A percentile compares a stretch with the other conserved stretches of the same genome.
Conservation (phyloP, 306 rosid genomes). For the Rubus idaeus region DNA sequence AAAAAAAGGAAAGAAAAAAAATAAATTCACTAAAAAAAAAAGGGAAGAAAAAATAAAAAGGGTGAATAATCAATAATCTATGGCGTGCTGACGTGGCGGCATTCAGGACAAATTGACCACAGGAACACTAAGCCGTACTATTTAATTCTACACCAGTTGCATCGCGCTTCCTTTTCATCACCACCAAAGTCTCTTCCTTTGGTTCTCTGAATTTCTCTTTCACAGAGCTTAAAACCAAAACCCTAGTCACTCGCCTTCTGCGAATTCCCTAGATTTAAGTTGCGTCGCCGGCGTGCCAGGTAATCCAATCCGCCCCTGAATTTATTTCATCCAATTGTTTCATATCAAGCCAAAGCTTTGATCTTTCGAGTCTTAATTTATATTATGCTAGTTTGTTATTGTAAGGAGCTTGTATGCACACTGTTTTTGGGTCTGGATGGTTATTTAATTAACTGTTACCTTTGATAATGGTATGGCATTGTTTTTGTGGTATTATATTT, state of each 20-base stretch:
- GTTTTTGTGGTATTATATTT: not conserved
- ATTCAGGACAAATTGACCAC: not conserved
- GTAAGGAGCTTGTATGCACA: not conserved
- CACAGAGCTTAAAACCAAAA: not conserved
- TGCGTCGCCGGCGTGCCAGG: not conserved
- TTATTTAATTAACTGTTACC: not conserved
- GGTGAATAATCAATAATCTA: not conserved
- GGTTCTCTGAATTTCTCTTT: not conserved
- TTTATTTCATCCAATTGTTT: not conserved
- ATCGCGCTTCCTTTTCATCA: not conserved
- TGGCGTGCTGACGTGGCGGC: not conserved
- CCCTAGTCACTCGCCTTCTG: not conserved
- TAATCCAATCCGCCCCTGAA: not conserved
- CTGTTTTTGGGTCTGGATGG: not conserved
- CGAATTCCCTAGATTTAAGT: not conserved
- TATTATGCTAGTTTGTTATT: not conserved
- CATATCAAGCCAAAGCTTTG: not conserved
- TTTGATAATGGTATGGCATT: not conserved
- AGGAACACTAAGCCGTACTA: not conserved
- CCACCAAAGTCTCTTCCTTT: not conserved
- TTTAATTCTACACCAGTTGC: not conserved
- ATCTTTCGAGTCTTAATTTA: not conserved
- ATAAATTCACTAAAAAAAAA: not conserved
- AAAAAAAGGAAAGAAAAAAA: not conserved
- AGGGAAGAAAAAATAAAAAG: not conserved